Percentiles rank a stretch among this genome's conserved stretches.
Evolutionary conservation across 768 basidiomycete species (phyloP).

Genomic region (Leccinum uliginosum): DNA sequence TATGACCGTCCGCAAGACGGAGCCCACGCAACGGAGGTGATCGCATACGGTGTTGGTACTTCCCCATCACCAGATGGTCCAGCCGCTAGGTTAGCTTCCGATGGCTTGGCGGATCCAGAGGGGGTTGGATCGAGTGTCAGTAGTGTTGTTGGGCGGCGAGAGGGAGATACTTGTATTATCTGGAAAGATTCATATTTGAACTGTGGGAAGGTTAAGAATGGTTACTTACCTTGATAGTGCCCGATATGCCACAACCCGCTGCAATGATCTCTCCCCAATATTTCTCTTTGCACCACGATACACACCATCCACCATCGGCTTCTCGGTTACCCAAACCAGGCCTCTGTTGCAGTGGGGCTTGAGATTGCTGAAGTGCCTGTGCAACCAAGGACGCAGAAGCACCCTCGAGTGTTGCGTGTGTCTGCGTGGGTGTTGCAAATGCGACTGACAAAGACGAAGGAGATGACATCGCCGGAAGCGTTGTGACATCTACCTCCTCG

Average conservation of each 20-base stretch:
- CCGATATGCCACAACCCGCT: slow-evolving; percentile 65
- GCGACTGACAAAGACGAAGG: slow-evolving; percentile 51
- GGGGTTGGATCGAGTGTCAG: slow-evolving; percentile 52
- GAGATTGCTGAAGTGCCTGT: slow-evolving; percentile 57
- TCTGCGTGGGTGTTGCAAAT: slow-evolving; percentile 70
- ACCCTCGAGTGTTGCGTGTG: slow-evolving; percentile 48
- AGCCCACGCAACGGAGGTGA: slow-evolving; percentile 89
- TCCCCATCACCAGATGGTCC: slow-evolving; percentile 30
- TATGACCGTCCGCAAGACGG: slow-evolving; percentile 91
- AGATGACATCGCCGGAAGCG: slow-evolving; percentile 42
- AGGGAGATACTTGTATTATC: slow-evolving; percentile 72
- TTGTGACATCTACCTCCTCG: slow-evolving; percentile 72
- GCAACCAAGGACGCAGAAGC: slow-evolving; percentile 57
- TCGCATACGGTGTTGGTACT: slow-evolving; percentile 48
- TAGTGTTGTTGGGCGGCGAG: slow-evolving; percentile 61
- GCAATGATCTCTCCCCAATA: slow-evolving; percentile 95
- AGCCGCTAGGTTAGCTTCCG: slow-evolving; percentile 21
- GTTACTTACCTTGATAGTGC: slow-evolving; percentile 65
- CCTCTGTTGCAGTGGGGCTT: slow-evolving; percentile 31
- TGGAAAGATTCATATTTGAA: slow-evolving; percentile 24
- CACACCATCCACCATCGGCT: slow-evolving; percentile 88
- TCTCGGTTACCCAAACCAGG: slow-evolving; percentile 61
- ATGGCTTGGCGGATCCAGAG: slow-evolving; percentile 10
- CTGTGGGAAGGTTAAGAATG: neutral
- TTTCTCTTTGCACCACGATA: slow-evolving; percentile 94